Evolutionary conservation across 257 asterid species (phyloP).

Genomic region (Nyctanthes arbortristis): DNA sequence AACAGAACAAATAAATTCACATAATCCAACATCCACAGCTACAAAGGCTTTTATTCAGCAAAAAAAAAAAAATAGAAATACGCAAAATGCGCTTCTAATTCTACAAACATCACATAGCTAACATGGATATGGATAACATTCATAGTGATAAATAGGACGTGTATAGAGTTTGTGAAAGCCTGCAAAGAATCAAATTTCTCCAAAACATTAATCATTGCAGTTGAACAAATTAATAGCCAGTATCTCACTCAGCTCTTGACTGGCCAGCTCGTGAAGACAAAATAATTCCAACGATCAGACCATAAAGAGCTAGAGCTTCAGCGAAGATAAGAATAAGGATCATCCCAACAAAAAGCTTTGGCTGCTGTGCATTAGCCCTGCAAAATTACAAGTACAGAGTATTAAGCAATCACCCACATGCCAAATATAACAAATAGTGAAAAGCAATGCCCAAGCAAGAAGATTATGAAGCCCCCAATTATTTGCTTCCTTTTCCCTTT

Average conservation of each 20-base stretch:
- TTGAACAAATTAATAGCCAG: background rate
- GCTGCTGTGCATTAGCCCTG: constrained; percentile 80
- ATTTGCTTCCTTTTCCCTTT: background rate
- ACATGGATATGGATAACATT: constrained; percentile 12
- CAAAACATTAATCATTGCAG: background rate
- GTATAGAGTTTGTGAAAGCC: constrained; percentile 23
- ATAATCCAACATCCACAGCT: constrained; percentile 11
- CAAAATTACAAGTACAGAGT: constrained; percentile 7
- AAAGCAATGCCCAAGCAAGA: background rate
- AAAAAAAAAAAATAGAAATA: background rate
- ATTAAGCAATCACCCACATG: background rate
- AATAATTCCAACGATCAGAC: constrained; percentile 71
- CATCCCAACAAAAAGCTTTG: constrained; percentile 78
- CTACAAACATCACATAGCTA: constrained; percentile 20
- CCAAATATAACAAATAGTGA: background rate
- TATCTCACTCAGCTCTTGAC: constrained; percentile 62
- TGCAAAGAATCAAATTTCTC: constrained; percentile 16
- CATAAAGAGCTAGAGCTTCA: constrained; percentile 74
- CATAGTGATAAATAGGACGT: constrained; percentile 13
- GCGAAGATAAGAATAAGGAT: constrained; percentile 76
- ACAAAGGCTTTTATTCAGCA: constrained; percentile 22
- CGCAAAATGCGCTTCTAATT: constrained; percentile 11
- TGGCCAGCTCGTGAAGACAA: constrained; percentile 79
- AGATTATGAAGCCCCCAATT: background rate
- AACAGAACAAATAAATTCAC: background rate